phyloP scores from a whole-genome alignment of 2,329 filamentous ascomycete genomes.

The Diaporthe caulivora region DNA sequence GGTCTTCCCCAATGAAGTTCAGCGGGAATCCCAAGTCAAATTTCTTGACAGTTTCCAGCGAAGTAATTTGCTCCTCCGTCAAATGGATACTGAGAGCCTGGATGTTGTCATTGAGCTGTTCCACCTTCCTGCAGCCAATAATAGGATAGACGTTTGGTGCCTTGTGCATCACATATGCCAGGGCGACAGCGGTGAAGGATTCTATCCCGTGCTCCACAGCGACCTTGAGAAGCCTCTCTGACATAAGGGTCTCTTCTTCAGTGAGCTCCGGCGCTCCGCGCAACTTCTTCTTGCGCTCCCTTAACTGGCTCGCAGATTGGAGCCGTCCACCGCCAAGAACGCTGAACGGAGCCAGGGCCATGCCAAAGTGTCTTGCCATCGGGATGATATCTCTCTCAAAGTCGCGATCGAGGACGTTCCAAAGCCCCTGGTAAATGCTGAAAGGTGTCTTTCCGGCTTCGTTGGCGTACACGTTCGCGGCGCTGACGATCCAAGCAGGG shows the following conservation, averaged over 20 bases:
- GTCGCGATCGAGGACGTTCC: constrained; percentile 59
- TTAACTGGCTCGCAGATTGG: background rate
- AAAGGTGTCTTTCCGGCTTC: constrained; percentile 79
- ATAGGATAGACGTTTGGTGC: constrained; percentile 20
- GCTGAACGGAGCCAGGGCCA: constrained; percentile 11
- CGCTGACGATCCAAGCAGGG: constrained; percentile 50
- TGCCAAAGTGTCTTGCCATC: constrained; percentile 40
- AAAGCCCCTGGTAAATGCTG: constrained; percentile 76
- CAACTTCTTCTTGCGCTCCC: constrained; percentile 1
- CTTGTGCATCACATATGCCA: constrained; percentile 24
- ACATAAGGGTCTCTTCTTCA: constrained; percentile 6
- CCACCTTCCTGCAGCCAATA: constrained; percentile 13
- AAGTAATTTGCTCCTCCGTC: constrained; percentile 40
- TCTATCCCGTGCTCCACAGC: constrained; percentile 9
- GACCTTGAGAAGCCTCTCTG: constrained; percentile 8
- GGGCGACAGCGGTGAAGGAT: constrained; percentile 14
- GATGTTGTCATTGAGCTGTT: constrained; percentile 26
- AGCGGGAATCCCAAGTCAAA: constrained; percentile 16
- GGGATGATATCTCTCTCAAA: constrained; percentile 44
- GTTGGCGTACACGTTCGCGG: constrained; percentile 77
- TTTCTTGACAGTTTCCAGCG: constrained; percentile 34
- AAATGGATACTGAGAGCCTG: constrained; percentile 38
- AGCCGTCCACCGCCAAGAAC: constrained; percentile 14
- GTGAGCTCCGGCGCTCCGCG: constrained; percentile 11
- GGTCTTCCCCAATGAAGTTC: constrained; percentile 1